Conservation (phyloP, 106 monocot genomes). For the Acorus gramineus region DNA sequence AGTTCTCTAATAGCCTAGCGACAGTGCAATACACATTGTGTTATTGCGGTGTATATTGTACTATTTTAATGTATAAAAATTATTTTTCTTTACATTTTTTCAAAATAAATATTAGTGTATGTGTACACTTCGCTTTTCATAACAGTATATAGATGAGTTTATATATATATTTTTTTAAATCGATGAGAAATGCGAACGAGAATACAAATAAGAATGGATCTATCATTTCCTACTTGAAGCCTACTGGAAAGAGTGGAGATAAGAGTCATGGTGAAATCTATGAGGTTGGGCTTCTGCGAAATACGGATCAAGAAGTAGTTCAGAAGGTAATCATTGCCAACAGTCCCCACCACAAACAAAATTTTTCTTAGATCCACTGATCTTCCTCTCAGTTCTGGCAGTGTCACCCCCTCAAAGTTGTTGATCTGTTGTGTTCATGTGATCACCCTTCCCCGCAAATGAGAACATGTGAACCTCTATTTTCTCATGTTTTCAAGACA, state of each 20-base stretch:
- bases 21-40: neutral
- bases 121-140: too few relatives aligned
- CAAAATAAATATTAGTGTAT: too few relatives aligned
- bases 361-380: conserved; percentile 19
- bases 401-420: conserved; percentile 34
- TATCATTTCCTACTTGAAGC: too few relatives aligned
- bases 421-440: conserved; percentile 39
- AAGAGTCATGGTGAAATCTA: conserved; percentile 28
- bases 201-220: too few relatives aligned
- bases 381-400: conserved; percentile 29
- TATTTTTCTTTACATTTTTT: too few relatives aligned
- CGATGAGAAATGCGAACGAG: too few relatives aligned
- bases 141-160: too few relatives aligned
- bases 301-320: conserved; percentile 23
- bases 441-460: conserved; percentile 33
- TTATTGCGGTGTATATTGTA: too few relatives aligned
- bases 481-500: too few relatives aligned
- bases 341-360: conserved; percentile 47
- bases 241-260: neutral
- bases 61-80: too few relatives aligned
- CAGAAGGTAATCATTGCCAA: conserved; percentile 58
- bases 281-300: neutral
- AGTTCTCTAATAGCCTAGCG: neutral
- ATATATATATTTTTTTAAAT: too few relatives aligned
- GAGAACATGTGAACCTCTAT: too few relatives aligned